phyloP scores from a whole-genome alignment of 495 filamentous ascomycete genomes.

The Bryoglossum gracile region DNA sequence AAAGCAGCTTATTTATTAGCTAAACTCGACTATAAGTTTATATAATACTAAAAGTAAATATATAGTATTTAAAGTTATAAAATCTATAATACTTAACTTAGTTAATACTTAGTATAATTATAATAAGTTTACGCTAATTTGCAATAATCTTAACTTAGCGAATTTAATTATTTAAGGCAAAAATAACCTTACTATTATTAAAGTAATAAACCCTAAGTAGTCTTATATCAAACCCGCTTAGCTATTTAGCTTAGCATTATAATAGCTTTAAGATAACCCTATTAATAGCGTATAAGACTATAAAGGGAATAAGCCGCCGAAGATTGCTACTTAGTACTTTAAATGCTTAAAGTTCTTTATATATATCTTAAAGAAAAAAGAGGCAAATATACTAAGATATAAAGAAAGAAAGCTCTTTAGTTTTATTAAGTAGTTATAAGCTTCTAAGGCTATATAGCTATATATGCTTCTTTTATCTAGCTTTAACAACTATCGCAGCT shows the following conservation, averaged over 20 bases:
- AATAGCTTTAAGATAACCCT: constrained; percentile 24
- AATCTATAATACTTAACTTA: constrained; percentile 23
- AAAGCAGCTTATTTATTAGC: constrained; percentile 29
- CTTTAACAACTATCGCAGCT: constrained; percentile 25
- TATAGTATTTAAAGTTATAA: constrained; percentile 24
- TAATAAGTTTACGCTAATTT: constrained; percentile 30
- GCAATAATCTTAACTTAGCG: constrained; percentile 31
- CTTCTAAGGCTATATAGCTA: constrained; percentile 32
- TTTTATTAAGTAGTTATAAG: constrained; percentile 22
- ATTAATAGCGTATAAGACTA: constrained; percentile 5
- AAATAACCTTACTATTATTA: constrained; percentile 27
- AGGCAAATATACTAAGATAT: constrained; percentile 24
- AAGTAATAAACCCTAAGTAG: constrained; percentile 33
- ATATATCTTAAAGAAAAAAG: constrained; percentile 31
- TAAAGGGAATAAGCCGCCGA: constrained; percentile 11
- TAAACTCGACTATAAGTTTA: constrained; percentile 26
- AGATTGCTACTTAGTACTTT: constrained; percentile 26
- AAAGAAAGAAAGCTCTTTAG: constrained; percentile 28
- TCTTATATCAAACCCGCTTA: constrained; percentile 32
- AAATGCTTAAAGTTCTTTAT: constrained; percentile 29
- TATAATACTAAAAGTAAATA: constrained; percentile 25
- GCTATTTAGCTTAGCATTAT: constrained; percentile 31
- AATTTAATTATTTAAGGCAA: constrained; percentile 30
- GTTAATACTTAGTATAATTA: constrained; percentile 25
- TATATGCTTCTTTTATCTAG: constrained; percentile 31